phyloP scores from a whole-genome alignment of 23 red algal species.

The Agarophyton chilense region DNA sequence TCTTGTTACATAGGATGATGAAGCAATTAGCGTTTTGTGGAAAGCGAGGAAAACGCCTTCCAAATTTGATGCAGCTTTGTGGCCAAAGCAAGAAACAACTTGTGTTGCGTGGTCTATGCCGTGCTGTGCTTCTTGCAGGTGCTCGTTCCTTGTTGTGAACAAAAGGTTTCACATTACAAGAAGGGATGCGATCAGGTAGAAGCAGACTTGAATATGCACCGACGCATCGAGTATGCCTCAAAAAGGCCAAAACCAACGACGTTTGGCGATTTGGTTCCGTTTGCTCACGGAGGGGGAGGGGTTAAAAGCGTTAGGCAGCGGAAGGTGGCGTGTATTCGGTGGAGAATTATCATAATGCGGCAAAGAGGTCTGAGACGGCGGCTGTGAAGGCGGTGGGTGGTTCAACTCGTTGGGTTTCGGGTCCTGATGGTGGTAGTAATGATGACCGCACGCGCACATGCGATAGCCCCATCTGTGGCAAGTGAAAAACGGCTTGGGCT shows the following conservation, averaged over 20 bases:
- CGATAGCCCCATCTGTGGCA: constrained; percentile 54
- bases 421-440: constrained; percentile 60
- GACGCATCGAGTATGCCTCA: too few species aligned
- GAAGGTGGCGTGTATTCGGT: not conserved
- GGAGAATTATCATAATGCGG: not conserved
- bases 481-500: constrained; percentile 45
- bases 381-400: not conserved
- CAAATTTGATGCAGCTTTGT: too few species aligned
- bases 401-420: not conserved
- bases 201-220: too few species aligned
- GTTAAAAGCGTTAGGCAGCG: not conserved
- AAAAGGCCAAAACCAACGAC: constrained; percentile 47
- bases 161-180: too few species aligned
- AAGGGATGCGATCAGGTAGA: too few species aligned
- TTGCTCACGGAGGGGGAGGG: not conserved
- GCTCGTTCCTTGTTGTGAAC: too few species aligned
- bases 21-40: too few species aligned
- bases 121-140: too few species aligned
- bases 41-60: too few species aligned
- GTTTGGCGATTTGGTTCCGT: not conserved
- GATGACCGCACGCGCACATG: constrained; percentile 65
- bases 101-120: too few species aligned
- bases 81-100: too few species aligned
- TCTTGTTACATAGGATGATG: too few species aligned
- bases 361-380: not conserved